Evolutionary conservation across 1,284 basidiomycete genomes (phyloP).

Genomic region (Cryptococcus sp.): DNA sequence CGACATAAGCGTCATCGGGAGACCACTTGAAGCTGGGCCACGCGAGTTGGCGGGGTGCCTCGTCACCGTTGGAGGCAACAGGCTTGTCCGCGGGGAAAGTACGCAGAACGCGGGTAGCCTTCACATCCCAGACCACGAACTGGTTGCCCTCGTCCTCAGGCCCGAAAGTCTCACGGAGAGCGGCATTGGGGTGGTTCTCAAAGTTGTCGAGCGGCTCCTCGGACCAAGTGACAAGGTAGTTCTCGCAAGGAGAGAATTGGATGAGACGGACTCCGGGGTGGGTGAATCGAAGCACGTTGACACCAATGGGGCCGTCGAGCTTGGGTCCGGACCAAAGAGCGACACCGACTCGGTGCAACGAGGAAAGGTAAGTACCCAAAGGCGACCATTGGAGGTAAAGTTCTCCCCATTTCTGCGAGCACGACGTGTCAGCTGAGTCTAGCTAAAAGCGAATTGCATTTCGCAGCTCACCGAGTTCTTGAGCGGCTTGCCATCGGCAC

Average conservation of each 20-base stretch:
- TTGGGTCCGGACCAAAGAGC: constrained; percentile 85
- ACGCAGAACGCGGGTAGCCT: constrained; percentile 86
- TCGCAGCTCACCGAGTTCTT: constrained; percentile 37
- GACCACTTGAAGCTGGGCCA: constrained; percentile 99
- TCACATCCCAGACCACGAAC: constrained; percentile 97
- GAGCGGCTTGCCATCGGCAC: constrained; percentile 56
- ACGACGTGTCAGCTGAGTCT: constrained; percentile 6
- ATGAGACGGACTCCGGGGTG: constrained; percentile 95
- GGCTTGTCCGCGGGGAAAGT: constrained; percentile 72
- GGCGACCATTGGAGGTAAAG: constrained; percentile 98
- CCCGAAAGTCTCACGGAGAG: constrained; percentile 57
- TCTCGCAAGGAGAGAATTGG: constrained; percentile 97
- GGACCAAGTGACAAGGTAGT: constrained; percentile 97
- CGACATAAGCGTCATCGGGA: constrained; percentile 93
- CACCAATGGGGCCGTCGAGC: constrained; percentile 48
- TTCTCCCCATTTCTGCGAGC: constrained; percentile 84
- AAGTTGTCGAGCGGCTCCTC: constrained; percentile 89
- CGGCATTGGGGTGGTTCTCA: constrained; percentile 68
- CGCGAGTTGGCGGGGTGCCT: constrained; percentile 43
- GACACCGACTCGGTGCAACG: constrained; percentile 93
- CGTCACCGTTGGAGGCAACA: constrained; percentile 55
- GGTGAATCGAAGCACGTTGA: constrained; percentile 68
- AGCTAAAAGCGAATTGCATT: constrained; percentile 10
- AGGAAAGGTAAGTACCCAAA: constrained; percentile 88
- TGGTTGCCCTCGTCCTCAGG: constrained; percentile 95